A percentile compares a stretch with the other conserved stretches of the same genome.
Evolutionary conservation across 1,284 basidiomycete species (phyloP).

Genomic region (Ceratobasidium sp.): DNA sequence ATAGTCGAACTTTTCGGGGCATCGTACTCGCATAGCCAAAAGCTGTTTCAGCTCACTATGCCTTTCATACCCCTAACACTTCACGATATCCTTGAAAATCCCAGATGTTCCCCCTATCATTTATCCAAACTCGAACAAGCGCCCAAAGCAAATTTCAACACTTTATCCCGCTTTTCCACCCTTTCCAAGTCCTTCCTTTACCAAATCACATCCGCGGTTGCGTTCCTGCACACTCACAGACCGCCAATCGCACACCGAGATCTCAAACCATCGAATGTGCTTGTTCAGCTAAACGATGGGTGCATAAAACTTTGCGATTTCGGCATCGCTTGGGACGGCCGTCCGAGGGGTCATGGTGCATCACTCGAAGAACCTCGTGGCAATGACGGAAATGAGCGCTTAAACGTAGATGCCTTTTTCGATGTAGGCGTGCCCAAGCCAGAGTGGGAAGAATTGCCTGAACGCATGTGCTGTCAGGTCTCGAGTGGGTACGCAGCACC

Average conservation of each 20-base stretch:
- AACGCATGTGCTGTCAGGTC: conserved; percentile 78
- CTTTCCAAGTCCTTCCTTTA: conserved; percentile 66
- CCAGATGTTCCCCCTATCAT: conserved; percentile 58
- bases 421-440: conserved; percentile 22
- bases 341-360: conserved; percentile 27
- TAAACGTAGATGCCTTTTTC: conserved; percentile 10
- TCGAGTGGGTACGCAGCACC: conserved; percentile 74
- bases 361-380: conserved; percentile 28
- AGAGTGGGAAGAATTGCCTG: conserved; percentile 63
- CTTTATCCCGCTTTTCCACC: conserved; percentile 52
- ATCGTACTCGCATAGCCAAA: conserved; percentile 38
- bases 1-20: conserved; percentile 59
- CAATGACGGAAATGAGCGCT: conserved; percentile 26
- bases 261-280: conserved; percentile 84
- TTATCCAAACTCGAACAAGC: conserved; percentile 41
- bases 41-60: conserved; percentile 60
- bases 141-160: conserved; percentile 42
- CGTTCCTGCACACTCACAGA: conserved; percentile 68
- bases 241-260: conserved; percentile 81
- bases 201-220: conserved; percentile 70
- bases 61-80: conserved; percentile 69
- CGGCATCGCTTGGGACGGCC: conserved; percentile 71
- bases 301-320: conserved; percentile 82
- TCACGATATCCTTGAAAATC: conserved; percentile 58
- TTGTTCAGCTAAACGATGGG: conserved; percentile 62